Percentiles rank a stretch among this genome's conserved stretches.
These are phyloP conservation scores for Fusarium irregulare DNA, from an alignment of 2,329 filamentous ascomycete species.

Conservation along the genomic window DNA sequence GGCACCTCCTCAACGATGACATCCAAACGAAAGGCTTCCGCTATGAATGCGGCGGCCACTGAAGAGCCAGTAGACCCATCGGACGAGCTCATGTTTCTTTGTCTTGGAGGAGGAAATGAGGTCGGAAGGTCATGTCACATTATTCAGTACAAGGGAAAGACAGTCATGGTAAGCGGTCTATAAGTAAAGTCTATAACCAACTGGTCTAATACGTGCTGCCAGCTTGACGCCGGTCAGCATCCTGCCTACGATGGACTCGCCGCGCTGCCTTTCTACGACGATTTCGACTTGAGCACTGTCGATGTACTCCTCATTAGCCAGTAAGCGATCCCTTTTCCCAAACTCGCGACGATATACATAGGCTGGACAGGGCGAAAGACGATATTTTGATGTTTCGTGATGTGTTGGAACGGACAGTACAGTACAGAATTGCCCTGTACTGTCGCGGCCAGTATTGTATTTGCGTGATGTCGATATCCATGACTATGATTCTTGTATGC, in stretches of 20 bases:
- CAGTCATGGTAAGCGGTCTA: slow-evolving; percentile 81
- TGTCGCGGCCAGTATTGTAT: slow-evolving; percentile 30
- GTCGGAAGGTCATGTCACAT: slow-evolving; percentile 98
- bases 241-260: slow-evolving; percentile 95
- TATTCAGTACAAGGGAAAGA: slow-evolving; percentile 98
- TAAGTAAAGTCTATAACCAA: neutral
- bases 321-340: slow-evolving; percentile 70
- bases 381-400: slow-evolving; percentile 40
- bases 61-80: slow-evolving; percentile 93
- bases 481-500: slow-evolving; percentile 47
- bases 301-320: slow-evolving; percentile 98
- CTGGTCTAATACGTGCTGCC: slow-evolving; percentile 37
- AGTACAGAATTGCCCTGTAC: neutral
- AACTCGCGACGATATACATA: slow-evolving; percentile 40
- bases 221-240: slow-evolving; percentile 98
- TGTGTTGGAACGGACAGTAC: slow-evolving; percentile 42
- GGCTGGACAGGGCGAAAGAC: slow-evolving; percentile 47
- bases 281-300: slow-evolving; percentile 97
- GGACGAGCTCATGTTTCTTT: slow-evolving; percentile 94
- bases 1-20: slow-evolving; percentile 71
- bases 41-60: slow-evolving; percentile 72
- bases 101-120: slow-evolving; percentile 94
- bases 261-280: slow-evolving; percentile 95
- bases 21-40: slow-evolving; percentile 88
- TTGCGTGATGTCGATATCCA: slow-evolving; percentile 45